Evolutionary conservation across 2,329 filamentous ascomycete species (phyloP).

Genomic region (Allantophomopsis cytisporea): DNA sequence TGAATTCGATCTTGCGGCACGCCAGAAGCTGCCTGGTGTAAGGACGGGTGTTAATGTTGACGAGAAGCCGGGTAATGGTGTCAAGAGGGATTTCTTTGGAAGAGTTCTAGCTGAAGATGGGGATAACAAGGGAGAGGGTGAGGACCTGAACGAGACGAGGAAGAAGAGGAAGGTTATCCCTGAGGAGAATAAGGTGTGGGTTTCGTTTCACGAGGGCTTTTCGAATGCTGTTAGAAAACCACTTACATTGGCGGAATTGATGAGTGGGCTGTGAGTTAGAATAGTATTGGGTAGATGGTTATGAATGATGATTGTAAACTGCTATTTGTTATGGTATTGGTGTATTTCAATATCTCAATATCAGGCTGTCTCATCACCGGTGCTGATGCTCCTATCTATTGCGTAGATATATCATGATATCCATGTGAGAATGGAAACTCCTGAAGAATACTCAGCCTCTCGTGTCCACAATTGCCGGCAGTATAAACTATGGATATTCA

Average conservation of each 20-base stretch:
- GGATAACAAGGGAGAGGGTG: conserved; percentile 20
- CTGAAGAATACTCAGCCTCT: too few species aligned
- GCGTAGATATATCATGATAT: too few species aligned
- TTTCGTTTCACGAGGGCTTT: conserved; percentile 79
- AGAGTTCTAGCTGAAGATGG: conserved; percentile 41
- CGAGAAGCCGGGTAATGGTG: neutral
- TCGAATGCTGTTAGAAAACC: conserved; percentile 89
- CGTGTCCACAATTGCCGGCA: too few species aligned
- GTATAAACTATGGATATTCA: too few species aligned
- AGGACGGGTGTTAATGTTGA: too few species aligned
- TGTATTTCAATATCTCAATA: too few species aligned
- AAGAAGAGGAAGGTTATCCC: conserved; percentile 16
- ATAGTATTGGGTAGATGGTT: too few species aligned
- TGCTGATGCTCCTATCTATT: too few species aligned
- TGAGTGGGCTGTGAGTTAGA: conserved; percentile 42
- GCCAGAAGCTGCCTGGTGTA: conserved; percentile 2
- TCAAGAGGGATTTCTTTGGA: conserved; percentile 80
- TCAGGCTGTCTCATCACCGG: too few species aligned
- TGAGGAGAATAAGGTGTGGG: conserved; percentile 58
- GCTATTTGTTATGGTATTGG: too few species aligned
- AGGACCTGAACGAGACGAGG: conserved; percentile 31
- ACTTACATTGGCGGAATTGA: conserved; percentile 65
- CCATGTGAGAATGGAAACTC: too few species aligned
- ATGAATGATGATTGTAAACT: too few species aligned
- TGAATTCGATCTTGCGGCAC: conserved; percentile 6